Conservation (phyloP, 2,329 filamentous ascomycete genomes). For the Epichloe sibirici region DNA sequence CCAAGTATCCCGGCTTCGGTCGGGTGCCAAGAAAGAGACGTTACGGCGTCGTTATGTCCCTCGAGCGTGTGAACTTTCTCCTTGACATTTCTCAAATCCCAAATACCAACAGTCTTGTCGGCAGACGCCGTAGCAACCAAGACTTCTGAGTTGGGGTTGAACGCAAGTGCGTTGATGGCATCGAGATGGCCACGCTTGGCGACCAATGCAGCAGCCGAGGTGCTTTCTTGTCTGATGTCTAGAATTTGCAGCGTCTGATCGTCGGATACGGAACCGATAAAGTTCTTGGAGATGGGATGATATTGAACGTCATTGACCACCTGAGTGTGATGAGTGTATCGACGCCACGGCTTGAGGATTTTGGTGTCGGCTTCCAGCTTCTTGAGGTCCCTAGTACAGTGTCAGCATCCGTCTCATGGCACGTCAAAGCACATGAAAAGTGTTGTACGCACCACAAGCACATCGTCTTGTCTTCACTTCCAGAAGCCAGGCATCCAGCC, state of each 20-base stretch:
- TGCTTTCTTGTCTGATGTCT: constrained; percentile 62
- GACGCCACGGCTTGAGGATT: constrained; percentile 56
- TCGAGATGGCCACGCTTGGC: constrained; percentile 70
- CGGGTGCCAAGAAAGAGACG: constrained; percentile 89
- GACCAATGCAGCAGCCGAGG: constrained; percentile 54
- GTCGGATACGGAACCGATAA: constrained; percentile 90
- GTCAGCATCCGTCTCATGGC: not conserved
- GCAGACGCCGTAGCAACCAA: constrained; percentile 86
- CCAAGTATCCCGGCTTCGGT: constrained; percentile 79
- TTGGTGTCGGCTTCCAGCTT: constrained; percentile 59
- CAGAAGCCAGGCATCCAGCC: constrained; percentile 73
- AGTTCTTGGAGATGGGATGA: constrained; percentile 71
- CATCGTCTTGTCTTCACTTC: constrained; percentile 85
- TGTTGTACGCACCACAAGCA: constrained; percentile 59
- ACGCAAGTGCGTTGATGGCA: constrained; percentile 90
- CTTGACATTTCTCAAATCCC: constrained; percentile 87
- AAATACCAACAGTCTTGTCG: constrained; percentile 89
- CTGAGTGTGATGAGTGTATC: constrained; percentile 77
- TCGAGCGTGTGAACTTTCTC: constrained; percentile 83
- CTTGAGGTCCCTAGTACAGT: constrained; percentile 58
- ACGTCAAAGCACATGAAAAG: not conserved
- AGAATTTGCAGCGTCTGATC: constrained; percentile 88
- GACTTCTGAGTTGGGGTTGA: constrained; percentile 85
- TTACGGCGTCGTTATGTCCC: constrained; percentile 80
- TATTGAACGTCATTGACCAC: constrained; percentile 97